Conservation (phyloP, 345 rosid species). For the rapeseed (Brassica napus) region Da-Ae NC_063448.1:7844501-7845000, state of each 20-base stretch:
- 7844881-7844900: conserved; percentile 53
- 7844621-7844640: conserved; percentile 51
- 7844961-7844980: conserved; percentile 59
- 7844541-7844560: conserved; percentile 60
- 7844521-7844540: conserved; percentile 52
- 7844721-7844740: neutral
- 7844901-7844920: conserved; percentile 57
- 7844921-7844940: conserved; percentile 68
- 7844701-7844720: conserved; percentile 46
- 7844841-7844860: conserved; percentile 66
- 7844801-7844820: neutral
- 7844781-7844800: neutral
- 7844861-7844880: conserved; percentile 64
- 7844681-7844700: conserved; percentile 70
- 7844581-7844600: conserved; percentile 57
- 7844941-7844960: conserved; percentile 79
- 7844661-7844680: conserved; percentile 51
- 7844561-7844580: conserved; percentile 55
- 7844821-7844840: conserved; percentile 34
- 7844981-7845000: conserved; percentile 67
- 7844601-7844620: conserved; percentile 44
- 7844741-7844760: neutral
- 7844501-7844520: conserved; percentile 56
- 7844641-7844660: conserved; percentile 46
- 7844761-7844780: neutral